phyloP scores from a whole-genome alignment of 306 rosid species.

The Cucurbita moschata region DNA sequence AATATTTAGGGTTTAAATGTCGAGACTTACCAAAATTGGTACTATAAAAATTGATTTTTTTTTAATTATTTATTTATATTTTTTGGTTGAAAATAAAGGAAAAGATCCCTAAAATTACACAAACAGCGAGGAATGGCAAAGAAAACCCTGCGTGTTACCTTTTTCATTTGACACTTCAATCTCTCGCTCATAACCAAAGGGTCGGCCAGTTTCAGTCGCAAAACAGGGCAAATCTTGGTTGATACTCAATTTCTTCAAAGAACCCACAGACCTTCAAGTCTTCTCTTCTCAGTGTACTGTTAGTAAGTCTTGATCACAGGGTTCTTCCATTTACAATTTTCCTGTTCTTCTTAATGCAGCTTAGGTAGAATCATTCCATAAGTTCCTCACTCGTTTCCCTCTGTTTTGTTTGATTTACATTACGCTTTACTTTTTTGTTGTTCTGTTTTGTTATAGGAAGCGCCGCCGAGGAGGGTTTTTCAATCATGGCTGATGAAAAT shows the following conservation, averaged over 20 bases:
- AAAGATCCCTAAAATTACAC: too few relatives aligned
- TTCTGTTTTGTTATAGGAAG: neutral
- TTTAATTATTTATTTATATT: too few relatives aligned
- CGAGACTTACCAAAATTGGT: too few relatives aligned
- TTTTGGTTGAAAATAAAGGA: too few relatives aligned
- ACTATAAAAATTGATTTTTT: too few relatives aligned
- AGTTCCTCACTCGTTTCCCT: neutral
- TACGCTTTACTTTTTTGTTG: neutral
- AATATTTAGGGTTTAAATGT: too few relatives aligned
- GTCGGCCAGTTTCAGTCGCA: neutral
- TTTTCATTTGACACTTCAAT: too few relatives aligned
- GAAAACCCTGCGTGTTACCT: too few relatives aligned
- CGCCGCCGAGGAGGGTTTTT: neutral
- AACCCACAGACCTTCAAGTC: neutral
- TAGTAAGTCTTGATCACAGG: neutral
- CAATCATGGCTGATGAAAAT: constrained; percentile 35
- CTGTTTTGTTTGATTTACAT: neutral
- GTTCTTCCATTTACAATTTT: neutral
- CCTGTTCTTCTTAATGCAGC: neutral
- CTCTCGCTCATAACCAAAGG: neutral
- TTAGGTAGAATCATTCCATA: neutral
- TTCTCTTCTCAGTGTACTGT: neutral
- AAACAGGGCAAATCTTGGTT: neutral
- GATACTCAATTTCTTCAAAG: neutral
- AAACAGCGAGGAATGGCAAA: too few relatives aligned